phyloP scores from a whole-genome alignment of 2,329 filamentous ascomycete genomes.

The Fusarium sp. region DNA sequence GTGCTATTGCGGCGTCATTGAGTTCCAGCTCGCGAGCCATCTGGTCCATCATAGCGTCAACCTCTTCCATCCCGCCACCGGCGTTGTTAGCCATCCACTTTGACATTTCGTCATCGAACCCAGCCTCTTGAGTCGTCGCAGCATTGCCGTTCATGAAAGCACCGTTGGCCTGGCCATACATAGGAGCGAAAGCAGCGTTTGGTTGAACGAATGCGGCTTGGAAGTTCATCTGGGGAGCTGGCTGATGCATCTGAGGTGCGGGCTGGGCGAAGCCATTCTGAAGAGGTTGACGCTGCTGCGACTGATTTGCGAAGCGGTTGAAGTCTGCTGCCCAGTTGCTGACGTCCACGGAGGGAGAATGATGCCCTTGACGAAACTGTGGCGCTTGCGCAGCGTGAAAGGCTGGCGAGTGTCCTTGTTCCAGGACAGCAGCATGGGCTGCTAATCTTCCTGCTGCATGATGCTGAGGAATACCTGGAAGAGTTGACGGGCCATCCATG shows the following conservation, averaged over 20 bases:
- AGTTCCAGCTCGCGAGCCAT: slow-evolving; percentile 52
- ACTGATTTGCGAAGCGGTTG: slow-evolving; percentile 42
- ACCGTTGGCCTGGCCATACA: slow-evolving; percentile 41
- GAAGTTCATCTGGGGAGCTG: slow-evolving; percentile 39
- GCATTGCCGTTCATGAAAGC: slow-evolving; percentile 36
- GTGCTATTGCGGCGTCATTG: slow-evolving; percentile 43
- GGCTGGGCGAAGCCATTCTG: slow-evolving; percentile 33
- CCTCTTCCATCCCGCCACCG: slow-evolving; percentile 46
- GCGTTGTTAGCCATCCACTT: slow-evolving; percentile 52
- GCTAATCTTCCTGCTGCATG: slow-evolving; percentile 48
- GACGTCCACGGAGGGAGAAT: slow-evolving; percentile 35
- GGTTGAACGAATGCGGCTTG: slow-evolving; percentile 45
- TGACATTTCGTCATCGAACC: slow-evolving; percentile 53
- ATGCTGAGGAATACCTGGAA: slow-evolving; percentile 44
- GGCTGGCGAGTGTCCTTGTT: slow-evolving; percentile 37
- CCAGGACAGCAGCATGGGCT: slow-evolving; percentile 46
- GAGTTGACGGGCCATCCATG: slow-evolving; percentile 41
- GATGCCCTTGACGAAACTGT: slow-evolving; percentile 37
- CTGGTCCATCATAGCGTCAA: slow-evolving; percentile 54
- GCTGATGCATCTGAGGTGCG: slow-evolving; percentile 39
- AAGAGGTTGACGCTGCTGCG: slow-evolving; percentile 37
- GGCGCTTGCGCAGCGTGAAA: slow-evolving; percentile 34
- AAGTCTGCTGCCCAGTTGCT: slow-evolving; percentile 52
- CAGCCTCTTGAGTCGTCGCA: slow-evolving; percentile 41
- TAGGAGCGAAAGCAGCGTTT: slow-evolving; percentile 39